Conservation (phyloP, 768 basidiomycete species). For the Naganishia randhawae region DNA sequence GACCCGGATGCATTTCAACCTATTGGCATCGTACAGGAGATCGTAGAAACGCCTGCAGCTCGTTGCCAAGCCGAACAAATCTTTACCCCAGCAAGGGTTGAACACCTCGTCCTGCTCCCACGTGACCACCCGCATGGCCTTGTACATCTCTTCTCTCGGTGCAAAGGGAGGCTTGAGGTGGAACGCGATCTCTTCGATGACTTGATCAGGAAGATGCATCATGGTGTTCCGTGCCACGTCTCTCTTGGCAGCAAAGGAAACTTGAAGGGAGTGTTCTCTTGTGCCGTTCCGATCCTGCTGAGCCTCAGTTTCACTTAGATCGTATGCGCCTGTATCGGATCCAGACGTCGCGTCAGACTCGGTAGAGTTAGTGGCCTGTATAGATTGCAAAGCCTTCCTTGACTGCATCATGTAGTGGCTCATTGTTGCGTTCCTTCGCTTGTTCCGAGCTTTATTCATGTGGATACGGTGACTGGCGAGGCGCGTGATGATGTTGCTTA, state of each 20-base stretch:
- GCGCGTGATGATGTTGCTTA: not conserved
- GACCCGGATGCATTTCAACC: constrained; percentile 9
- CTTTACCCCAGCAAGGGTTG: constrained; percentile 12
- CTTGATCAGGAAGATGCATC: constrained; percentile 2
- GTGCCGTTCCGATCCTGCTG: too few relatives aligned
- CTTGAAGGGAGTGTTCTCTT: not conserved
- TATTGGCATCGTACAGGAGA: not conserved
- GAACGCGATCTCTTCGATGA: not conserved
- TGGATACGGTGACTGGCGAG: not conserved
- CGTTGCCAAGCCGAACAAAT: constrained; percentile 13
- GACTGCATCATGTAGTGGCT: not conserved
- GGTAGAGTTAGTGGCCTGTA: not conserved
- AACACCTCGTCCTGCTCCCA: constrained; percentile 17
- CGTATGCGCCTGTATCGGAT: constrained; percentile 1
- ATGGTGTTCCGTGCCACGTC: not conserved
- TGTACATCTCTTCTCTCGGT: not conserved
- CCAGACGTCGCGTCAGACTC: not conserved
- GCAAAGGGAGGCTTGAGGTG: not conserved
- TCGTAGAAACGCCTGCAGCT: constrained; percentile 4
- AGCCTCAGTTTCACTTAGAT: not conserved
- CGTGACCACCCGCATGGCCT: not conserved
- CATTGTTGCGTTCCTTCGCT: not conserved
- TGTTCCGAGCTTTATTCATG: not conserved
- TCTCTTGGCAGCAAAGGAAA: not conserved
- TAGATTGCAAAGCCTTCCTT: not conserved